Evolutionary conservation across 2,329 filamentous ascomycete genomes (phyloP), one percentile per base, ranked within the genome.

Genomic region (Aspergillus flavus): DNA sequence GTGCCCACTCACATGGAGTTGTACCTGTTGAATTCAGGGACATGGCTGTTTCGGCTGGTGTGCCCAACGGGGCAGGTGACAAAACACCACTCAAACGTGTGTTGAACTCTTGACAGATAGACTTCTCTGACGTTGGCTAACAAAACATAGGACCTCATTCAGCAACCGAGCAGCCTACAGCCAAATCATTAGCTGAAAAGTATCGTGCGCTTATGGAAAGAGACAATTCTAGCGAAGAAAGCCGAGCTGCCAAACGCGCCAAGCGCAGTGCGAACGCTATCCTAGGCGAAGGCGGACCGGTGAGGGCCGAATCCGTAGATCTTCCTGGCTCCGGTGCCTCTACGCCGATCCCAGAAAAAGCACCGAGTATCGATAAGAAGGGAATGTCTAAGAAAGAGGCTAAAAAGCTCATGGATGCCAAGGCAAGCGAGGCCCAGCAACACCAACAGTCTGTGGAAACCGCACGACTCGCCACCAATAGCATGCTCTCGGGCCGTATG

Each of bases 311-410:
- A 16, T 86, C 86, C 28, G 81, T 84, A 14, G 86, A 86, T 19
- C 83, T 87, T 12, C 85, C 85, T 2, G 89, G 87, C 0, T 87
- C 89, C 3, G 87, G 86, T 6, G 82, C 86, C 1, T 83, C 86
- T 11, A 79, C 79, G 2, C 79, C 80, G 10, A 67, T 78, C 4
- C 75, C 70, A 3, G 79, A 81, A n/a, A 72, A 75, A 48, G 87
- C 89, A 1, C 85, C 89, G 0, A 89, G 91, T 59, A 75, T 82
- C 1, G 84, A 87, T 43, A 81, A 81, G 68, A 94, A 93, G 76
- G 84, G 88, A 4, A 84, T 92, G 58, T 91, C 90, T 5, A 97
- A 97, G 83, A 97, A 97, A 80, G 93, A 97, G 76, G 84, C 90
- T 74, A 92, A 90, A 77, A 91, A 89, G 67, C 85, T 90, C 68